Evolutionary conservation across 306 rosid genomes (phyloP), one percentile per base, ranked within the genome.

Genomic region (Argentina anserina): DNA sequence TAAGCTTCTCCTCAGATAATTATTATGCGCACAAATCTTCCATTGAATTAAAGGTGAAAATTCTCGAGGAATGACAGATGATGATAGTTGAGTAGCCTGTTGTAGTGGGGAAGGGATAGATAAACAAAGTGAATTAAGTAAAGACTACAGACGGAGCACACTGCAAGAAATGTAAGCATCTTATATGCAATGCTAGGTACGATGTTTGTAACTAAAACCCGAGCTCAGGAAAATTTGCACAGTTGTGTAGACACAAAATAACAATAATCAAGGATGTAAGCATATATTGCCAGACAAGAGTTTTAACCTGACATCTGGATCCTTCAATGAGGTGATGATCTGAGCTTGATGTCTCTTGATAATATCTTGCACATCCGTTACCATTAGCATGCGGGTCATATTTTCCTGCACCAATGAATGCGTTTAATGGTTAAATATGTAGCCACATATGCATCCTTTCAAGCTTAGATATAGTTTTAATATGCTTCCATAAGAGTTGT

Each of bases 341-440:
- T 95, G 99, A 79, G 99, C 97, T 76, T 95, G 99, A 82, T 95
- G 99, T 77, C 91, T 87, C 87, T 95, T 95, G 76, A 91, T 95
- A 73, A 91, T 90, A 86, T 95, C 99, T 91, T 95, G 99, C 83
- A 95, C 93, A 78, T 95, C 99, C 41, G 97, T 87, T 49, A 95
- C 99, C 99, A 95, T 84, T 85, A 95, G 81, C 99, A 95, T 95
- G 81, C 99, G 86, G 58, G 93, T 81, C 99, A 95, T 95, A 78
- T 95, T 95, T 86, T 95, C 97, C 99, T 95, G 89, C 90, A 88
- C 59, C 76, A 17, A 29, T 83, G 74, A 80, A 62, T 71, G 74
- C 64, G 41, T 84, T 39, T 65, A 81, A 70, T 42, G 50, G 60
- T 31, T 77, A 59, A 56, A 69, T 28, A 67, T 75, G 55, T n/a